These are phyloP conservation scores for Begonia masoniana DNA, from an alignment of 306 rosid genomes.

Conservation along the genomic window DNA sequence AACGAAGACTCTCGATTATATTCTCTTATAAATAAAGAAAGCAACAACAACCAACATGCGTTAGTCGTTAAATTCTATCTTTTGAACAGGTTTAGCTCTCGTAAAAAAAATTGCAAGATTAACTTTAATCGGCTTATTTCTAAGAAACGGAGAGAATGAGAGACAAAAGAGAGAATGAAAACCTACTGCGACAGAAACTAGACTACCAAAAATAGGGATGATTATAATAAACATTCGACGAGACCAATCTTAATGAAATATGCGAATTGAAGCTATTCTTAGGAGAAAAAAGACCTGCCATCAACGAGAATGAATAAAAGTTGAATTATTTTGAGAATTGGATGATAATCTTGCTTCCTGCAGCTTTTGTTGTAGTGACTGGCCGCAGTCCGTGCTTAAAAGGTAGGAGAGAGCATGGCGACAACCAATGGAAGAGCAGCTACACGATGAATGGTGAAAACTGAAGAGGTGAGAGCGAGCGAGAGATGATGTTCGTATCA, in stretches of 20 bases:
- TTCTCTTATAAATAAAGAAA: too few species aligned
- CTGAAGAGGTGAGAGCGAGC: slow-evolving; percentile 12
- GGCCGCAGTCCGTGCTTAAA: background rate
- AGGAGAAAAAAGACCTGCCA: slow-evolving; percentile 5
- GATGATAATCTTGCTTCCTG: background rate
- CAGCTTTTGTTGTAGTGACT: slow-evolving; percentile 4
- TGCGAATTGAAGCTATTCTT: slow-evolving; percentile 16
- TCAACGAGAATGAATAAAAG: slow-evolving; percentile 5
- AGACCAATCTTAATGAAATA: slow-evolving; percentile 16
- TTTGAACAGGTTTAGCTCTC: slow-evolving; percentile 52
- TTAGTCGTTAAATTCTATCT: slow-evolving; percentile 48
- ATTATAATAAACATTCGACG: slow-evolving; percentile 12
- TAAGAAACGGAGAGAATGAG: background rate
- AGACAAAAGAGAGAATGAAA: background rate
- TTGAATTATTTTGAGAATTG: slow-evolving; percentile 1
- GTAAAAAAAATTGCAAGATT: slow-evolving; percentile 47
- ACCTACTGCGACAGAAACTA: slow-evolving; percentile 36
- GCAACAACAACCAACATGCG: slow-evolving; percentile 37
- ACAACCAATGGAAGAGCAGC: slow-evolving; percentile 7
- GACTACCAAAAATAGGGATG: slow-evolving; percentile 13
- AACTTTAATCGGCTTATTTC: background rate
- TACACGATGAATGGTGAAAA: slow-evolving; percentile 1
- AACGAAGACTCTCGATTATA: background rate
- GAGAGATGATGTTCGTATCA: slow-evolving; percentile 20
- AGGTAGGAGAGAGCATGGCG: slow-evolving; percentile 6